Evolutionary conservation across 2,329 filamentous ascomycete genomes (phyloP).

Genomic region (Aspergillus sergii): DNA sequence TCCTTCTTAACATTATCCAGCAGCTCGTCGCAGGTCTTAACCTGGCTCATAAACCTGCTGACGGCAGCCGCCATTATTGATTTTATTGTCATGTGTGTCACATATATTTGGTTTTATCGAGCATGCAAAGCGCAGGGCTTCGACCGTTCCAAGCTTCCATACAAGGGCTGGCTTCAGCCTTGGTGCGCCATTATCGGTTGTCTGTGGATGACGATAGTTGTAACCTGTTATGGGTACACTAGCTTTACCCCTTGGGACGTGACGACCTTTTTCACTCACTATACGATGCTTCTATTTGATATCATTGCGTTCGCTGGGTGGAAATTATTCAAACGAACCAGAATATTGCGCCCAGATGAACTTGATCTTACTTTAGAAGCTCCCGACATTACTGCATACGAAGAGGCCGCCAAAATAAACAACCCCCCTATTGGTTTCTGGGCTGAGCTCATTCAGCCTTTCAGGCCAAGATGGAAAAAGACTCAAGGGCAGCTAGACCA

Average conservation of each 20-base stretch:
- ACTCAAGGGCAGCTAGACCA: not conserved
- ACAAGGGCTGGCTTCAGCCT: constrained; percentile 68
- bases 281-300: constrained; percentile 66
- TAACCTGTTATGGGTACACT: constrained; percentile 70
- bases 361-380: constrained; percentile 16
- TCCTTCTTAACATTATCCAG: constrained; percentile 69
- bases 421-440: constrained; percentile 18
- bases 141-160: constrained; percentile 65
- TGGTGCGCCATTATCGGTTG: constrained; percentile 68
- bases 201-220: constrained; percentile 65
- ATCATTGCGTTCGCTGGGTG: constrained; percentile 66
- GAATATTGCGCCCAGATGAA: constrained; percentile 8
- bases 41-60: constrained; percentile 28
- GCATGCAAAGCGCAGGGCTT: constrained; percentile 69
- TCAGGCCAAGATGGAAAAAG: not conserved
- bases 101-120: constrained; percentile 70
- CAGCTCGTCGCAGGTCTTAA: constrained; percentile 62
- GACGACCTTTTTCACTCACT: constrained; percentile 70
- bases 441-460: constrained; percentile 10
- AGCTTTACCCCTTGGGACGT: constrained; percentile 72
- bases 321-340: constrained; percentile 50
- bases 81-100: constrained; percentile 60
- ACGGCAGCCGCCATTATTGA: constrained; percentile 26
- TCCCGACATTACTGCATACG: constrained; percentile 15
- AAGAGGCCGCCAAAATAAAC: constrained; percentile 12